Evolutionary conservation across 129 eudicot species (phyloP).

Genomic region (Flaveria ramosissima): DNA sequence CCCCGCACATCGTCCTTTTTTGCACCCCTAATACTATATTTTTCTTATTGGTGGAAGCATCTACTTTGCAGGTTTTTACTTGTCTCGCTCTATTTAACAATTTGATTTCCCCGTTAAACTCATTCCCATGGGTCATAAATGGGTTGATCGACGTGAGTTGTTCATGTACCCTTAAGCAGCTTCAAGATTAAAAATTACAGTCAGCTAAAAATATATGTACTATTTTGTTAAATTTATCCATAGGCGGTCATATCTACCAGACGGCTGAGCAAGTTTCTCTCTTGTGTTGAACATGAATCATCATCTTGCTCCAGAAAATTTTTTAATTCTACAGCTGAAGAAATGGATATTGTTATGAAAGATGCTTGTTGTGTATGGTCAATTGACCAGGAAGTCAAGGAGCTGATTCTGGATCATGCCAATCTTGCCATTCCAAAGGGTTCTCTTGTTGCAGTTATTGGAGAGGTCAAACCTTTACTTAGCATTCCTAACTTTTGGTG

Average conservation of each 20-base stretch:
- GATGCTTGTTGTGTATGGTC: slow-evolving; percentile 82
- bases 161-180: slow-evolving; percentile 15
- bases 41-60: slow-evolving; percentile 8
- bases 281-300: slow-evolving; percentile 55
- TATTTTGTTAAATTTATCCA: slow-evolving; percentile 18
- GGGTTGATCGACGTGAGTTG: slow-evolving; percentile 90
- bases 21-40: background rate
- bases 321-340: slow-evolving; percentile 36
- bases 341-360: slow-evolving; percentile 52
- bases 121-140: slow-evolving; percentile 98
- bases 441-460: slow-evolving; percentile 76
- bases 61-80: slow-evolving; percentile 79
- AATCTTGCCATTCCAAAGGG: slow-evolving; percentile 68
- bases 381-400: slow-evolving; percentile 47
- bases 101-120: slow-evolving; percentile 89
- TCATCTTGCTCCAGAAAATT: slow-evolving; percentile 29
- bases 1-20: background rate
- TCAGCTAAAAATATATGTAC: background rate
- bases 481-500: background rate
- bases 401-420: slow-evolving; percentile 55
- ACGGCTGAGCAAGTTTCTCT: slow-evolving; percentile 78
- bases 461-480: slow-evolving; percentile 62
- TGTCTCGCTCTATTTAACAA: slow-evolving; percentile 93
- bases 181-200: background rate
- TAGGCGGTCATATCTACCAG: slow-evolving; percentile 87